These are phyloP conservation scores for Hortaea werneckii DNA, from an alignment of 2,329 filamentous ascomycete genomes.

Conservation along the genomic window DNA sequence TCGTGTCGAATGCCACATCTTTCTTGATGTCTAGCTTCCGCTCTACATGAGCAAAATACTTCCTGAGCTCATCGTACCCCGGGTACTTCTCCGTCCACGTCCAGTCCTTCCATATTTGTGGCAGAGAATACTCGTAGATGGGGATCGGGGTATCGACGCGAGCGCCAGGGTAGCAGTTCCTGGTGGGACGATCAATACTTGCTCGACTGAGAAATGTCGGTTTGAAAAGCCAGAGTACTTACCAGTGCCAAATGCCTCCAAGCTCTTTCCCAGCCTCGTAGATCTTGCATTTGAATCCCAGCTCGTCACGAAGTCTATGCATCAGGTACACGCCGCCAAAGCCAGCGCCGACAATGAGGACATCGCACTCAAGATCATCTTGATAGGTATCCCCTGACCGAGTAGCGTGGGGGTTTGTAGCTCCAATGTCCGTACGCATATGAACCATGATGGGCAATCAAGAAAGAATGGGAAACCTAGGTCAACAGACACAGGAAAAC, in stretches of 20 bases:
- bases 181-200: background rate
- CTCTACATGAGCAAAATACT: constrained; percentile 53
- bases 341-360: constrained; percentile 21
- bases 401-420: constrained; percentile 4
- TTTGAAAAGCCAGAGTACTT: background rate
- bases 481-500: too few species aligned
- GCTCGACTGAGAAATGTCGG: background rate
- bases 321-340: constrained; percentile 20
- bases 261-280: constrained; percentile 18
- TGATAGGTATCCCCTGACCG: background rate
- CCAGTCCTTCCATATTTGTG: constrained; percentile 33
- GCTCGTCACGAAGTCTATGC: constrained; percentile 16
- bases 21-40: constrained; percentile 45
- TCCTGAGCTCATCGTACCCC: constrained; percentile 1
- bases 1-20: constrained; percentile 46
- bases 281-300: constrained; percentile 12
- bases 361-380: constrained; percentile 7
- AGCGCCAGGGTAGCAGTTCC: constrained; percentile 3
- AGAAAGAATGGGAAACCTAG: too few species aligned
- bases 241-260: constrained; percentile 21
- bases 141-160: constrained; percentile 3
- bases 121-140: constrained; percentile 1
- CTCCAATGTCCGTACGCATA: constrained; percentile 15
- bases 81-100: constrained; percentile 19
- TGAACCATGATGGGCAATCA: constrained; percentile 9